These are phyloP conservation scores for Cercospora brassicicola DNA, from an alignment of 2,329 filamentous ascomycete genomes.

Conservation along the genomic window DNA sequence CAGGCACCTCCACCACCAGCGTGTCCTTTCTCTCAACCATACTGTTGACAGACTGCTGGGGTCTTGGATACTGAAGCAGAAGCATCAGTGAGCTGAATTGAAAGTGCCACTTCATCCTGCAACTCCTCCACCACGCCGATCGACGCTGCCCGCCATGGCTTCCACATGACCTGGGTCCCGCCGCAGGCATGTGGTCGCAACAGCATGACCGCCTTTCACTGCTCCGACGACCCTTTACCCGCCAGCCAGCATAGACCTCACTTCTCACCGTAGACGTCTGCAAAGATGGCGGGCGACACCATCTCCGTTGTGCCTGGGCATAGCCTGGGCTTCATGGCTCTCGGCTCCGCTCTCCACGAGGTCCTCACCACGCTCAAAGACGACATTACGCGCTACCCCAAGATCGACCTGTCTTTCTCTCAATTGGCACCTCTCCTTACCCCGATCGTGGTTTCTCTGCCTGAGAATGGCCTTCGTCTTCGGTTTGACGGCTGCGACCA, in stretches of 20 bases:
- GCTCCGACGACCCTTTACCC: background rate
- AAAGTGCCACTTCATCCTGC: background rate
- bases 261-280: background rate
- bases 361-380: slow-evolving; percentile 84
- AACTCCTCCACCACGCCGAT: background rate
- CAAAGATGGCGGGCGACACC: slow-evolving; percentile 17
- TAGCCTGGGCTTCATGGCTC: slow-evolving; percentile 58
- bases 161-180: slow-evolving; percentile 11
- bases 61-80: background rate
- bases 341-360: slow-evolving; percentile 90
- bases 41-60: background rate
- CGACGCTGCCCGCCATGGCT: slow-evolving; percentile 7
- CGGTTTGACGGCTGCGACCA: slow-evolving; percentile 95
- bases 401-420: slow-evolving; percentile 80
- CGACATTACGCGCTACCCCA: slow-evolving; percentile 77
- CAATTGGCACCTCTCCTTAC: slow-evolving; percentile 70
- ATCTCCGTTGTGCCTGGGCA: slow-evolving; percentile 31
- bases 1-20: slow-evolving; percentile 2
- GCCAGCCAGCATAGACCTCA: slow-evolving; percentile 2
- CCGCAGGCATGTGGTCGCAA: slow-evolving; percentile 10
- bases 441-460: slow-evolving; percentile 73
- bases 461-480: slow-evolving; percentile 81
- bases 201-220: slow-evolving; percentile 11
- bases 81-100: background rate
- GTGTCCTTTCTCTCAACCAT: background rate